These are phyloP conservation scores for Erysimum cheiri DNA, from an alignment of 441 rosid genomes.

Conservation along the genomic window DNA sequence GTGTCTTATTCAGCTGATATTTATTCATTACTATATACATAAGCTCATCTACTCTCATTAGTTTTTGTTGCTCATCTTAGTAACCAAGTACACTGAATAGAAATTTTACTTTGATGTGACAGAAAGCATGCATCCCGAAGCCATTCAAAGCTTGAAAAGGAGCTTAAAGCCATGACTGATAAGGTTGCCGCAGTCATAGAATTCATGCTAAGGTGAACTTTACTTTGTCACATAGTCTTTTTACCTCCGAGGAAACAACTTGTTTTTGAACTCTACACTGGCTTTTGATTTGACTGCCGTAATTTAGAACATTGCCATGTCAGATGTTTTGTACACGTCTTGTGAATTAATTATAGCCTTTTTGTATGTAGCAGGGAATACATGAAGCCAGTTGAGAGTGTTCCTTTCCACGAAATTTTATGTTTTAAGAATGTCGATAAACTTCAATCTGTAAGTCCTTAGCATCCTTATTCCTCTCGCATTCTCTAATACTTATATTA, in stretches of 20 bases:
- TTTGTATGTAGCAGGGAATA: conserved; percentile 60
- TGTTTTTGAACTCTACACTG: conserved; percentile 1
- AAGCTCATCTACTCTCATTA: conserved; percentile 15
- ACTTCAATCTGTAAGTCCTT: conserved; percentile 74
- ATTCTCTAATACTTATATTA: conserved; percentile 30
- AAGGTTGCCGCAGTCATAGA: conserved; percentile 65
- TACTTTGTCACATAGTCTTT: conserved; percentile 21
- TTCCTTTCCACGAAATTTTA: conserved; percentile 72
- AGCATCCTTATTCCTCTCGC: conserved; percentile 13
- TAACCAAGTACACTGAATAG: conserved; percentile 11
- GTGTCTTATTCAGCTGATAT: conserved; percentile 21
- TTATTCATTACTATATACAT: not conserved
- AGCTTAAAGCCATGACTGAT: conserved; percentile 54
- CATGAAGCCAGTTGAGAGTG: conserved; percentile 81
- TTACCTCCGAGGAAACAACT: conserved; percentile 24
- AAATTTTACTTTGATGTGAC: conserved; percentile 41
- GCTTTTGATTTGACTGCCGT: conserved; percentile 23
- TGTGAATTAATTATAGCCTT: conserved; percentile 16
- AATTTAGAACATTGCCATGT: not conserved
- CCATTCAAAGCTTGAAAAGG: conserved; percentile 52
- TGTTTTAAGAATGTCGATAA: conserved; percentile 79
- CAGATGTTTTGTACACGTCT: conserved; percentile 21
- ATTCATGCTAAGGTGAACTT: conserved; percentile 68
- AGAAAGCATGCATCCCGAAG: conserved; percentile 68
- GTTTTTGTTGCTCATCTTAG: conserved; percentile 16